Evolutionary conservation across 169 alveolate genomes (phyloP).

Genomic region (Eimeria necatrix): DNA sequence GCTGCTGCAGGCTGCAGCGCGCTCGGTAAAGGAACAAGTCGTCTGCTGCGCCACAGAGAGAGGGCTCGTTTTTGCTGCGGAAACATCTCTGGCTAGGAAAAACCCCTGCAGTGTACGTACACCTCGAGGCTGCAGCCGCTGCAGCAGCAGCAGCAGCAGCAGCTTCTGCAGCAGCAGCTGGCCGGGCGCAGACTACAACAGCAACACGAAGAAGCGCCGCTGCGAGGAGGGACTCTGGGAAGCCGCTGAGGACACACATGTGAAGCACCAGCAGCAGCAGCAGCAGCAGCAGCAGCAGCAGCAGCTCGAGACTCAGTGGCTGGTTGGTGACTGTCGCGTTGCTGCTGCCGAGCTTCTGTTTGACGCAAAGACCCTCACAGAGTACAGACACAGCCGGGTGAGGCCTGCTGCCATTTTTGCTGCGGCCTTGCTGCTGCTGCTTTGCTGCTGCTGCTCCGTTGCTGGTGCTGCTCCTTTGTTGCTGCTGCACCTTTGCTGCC

Average conservation of each 20-base stretch:
- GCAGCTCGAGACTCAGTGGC: neutral
- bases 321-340: slow-evolving; percentile 41
- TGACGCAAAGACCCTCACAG: slow-evolving; percentile 34
- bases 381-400: slow-evolving; percentile 45
- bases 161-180: neutral
- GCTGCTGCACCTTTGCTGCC: slow-evolving; percentile 2
- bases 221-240: neutral
- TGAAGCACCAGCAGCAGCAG: neutral
- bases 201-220: slow-evolving; percentile 17
- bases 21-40: slow-evolving; percentile 3
- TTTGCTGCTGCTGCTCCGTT: neutral
- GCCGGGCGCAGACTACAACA: neutral
- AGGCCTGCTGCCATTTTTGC: neutral
- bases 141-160: slow-evolving; percentile 22
- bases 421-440: neutral
- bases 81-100: neutral
- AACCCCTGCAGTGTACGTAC: slow-evolving; percentile 12
- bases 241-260: neutral
- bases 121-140: neutral
- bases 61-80: slow-evolving; percentile 28
- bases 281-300: slow-evolving; percentile 40
- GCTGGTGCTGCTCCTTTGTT: neutral
- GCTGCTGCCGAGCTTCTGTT: slow-evolving; percentile 48
- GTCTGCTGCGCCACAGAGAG: slow-evolving; percentile 39
- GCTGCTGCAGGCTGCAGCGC: slow-evolving; percentile 58